Base-by-base conservation (phyloP, 805 yeast genomes). In the Komagataella kurtzmanii region DNA sequence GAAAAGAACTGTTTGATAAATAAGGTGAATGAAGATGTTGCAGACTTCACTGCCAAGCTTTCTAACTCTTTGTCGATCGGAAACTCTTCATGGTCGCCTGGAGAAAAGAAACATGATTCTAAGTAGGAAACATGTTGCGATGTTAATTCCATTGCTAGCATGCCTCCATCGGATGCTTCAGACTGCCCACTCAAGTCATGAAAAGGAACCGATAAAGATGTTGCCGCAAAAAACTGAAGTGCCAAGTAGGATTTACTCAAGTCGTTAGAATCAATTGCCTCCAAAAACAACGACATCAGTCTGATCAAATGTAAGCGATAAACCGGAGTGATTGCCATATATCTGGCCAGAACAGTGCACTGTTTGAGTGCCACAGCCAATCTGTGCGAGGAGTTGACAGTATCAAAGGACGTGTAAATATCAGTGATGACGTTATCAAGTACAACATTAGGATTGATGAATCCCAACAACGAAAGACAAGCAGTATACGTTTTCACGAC, bases 231-330 rank as follows among this genome's bases (percentile, higher is more conserved):
- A 17, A 85, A 74, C 53, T 81, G 77, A 45, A 90, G 66, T 0
- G 95, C 76, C 50, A 79, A 75, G 14, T 81, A 72, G 0, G 96
- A 83, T 61, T 90, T 79, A 12, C 72, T 73, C 49, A 88, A 73
- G 64, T 93, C 99, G 62, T 90, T 93, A 0, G 90, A 78, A 62
- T 93, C 98, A 24, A 93, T 80, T 30, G 93, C 96, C 0, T 89
- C 86, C 6, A 89, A 63, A 2, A 83, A 69, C 64, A 88, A 72
- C 24, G 81, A 77, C 45, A 90, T 62, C 14, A 93, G 69, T 51
- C 95, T 77, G 0, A 95, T 79, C 10, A 88, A 68, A 59, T 93
- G 99, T 10, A 87, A 80, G 47, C 96, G 70, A 61, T 76, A 88
- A 1, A 80, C 65, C 1, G 83, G 83, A 2, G 77, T 72, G 6